phyloP scores from a whole-genome alignment of 495 filamentous ascomycete genomes.

The Glonium stellatum region DNA sequence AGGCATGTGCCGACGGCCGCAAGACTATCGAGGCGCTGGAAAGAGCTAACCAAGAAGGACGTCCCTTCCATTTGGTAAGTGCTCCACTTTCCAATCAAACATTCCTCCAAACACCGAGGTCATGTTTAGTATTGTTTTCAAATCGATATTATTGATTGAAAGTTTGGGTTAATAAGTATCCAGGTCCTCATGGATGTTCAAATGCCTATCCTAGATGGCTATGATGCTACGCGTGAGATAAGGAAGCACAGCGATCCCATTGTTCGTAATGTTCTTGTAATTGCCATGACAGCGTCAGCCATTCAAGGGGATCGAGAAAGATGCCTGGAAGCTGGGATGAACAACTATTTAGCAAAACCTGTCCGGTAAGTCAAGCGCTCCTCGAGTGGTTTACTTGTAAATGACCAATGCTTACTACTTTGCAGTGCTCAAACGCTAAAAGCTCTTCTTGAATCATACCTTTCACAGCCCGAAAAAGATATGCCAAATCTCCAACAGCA shows the following conservation, averaged over 20 bases:
- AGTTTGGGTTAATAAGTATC: neutral
- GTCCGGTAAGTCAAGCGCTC: slow-evolving; percentile 44
- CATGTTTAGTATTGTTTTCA: no score
- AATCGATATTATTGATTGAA: neutral
- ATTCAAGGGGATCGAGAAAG: slow-evolving; percentile 90
- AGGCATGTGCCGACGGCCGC: slow-evolving; percentile 78
- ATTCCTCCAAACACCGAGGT: no score
- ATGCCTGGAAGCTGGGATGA: slow-evolving; percentile 88
- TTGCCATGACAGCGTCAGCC: slow-evolving; percentile 88
- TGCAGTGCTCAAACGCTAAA: slow-evolving; percentile 32
- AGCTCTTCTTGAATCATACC: slow-evolving; percentile 36
- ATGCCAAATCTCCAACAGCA: slow-evolving; percentile 38
- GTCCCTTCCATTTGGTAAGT: slow-evolving; percentile 65
- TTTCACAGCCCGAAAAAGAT: slow-evolving; percentile 31
- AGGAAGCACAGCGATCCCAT: slow-evolving; percentile 64
- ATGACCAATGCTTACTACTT: neutral
- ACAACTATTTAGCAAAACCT: slow-evolving; percentile 90
- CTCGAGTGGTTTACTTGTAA: neutral
- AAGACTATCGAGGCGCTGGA: slow-evolving; percentile 81
- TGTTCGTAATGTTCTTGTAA: slow-evolving; percentile 72
- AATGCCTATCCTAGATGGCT: slow-evolving; percentile 92
- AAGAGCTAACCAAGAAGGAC: slow-evolving; percentile 57
- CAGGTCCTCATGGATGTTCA: slow-evolving; percentile 78
- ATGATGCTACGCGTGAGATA: slow-evolving; percentile 78
- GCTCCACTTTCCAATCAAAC: neutral